A percentile compares a stretch with the other conserved stretches of the same genome.
Evolutionary conservation across 2,329 filamentous ascomycete species (phyloP).

Genomic region (Colletotrichum horii): DNA sequence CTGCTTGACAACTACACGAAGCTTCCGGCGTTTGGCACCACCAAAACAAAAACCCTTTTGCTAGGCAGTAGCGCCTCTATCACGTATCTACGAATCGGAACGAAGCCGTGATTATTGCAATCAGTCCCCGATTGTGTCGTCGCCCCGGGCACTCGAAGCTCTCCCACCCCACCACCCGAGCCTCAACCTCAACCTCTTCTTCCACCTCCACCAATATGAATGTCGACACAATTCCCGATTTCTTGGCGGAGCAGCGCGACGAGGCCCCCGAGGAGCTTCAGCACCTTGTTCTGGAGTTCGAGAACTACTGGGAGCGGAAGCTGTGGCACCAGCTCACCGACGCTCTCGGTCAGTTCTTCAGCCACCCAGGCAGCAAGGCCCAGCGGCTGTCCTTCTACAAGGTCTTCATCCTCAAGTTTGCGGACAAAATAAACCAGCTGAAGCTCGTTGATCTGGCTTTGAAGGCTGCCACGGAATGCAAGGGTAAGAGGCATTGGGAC

Average conservation of each 20-base stretch:
- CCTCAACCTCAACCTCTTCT: background rate
- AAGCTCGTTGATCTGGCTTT: constrained; percentile 93
- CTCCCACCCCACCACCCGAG: background rate
- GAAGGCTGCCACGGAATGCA: constrained; percentile 84
- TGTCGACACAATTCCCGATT: constrained; percentile 86
- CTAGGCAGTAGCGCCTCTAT: background rate
- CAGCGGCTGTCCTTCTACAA: constrained; percentile 93
- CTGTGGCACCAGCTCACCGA: constrained; percentile 99
- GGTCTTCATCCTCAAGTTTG: constrained; percentile 93
- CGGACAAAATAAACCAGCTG: constrained; percentile 98
- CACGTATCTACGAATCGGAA: background rate
- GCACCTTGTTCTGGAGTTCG: constrained; percentile 86
- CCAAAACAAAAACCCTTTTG: background rate
- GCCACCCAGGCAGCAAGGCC: constrained; percentile 76
- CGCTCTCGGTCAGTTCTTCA: constrained; percentile 86
- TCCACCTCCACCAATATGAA: constrained; percentile 63
- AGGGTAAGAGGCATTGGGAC: constrained; percentile 55
- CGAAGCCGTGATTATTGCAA: background rate
- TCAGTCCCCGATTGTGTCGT: background rate
- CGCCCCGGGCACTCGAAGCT: constrained; percentile 3
- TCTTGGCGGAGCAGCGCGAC: constrained; percentile 90
- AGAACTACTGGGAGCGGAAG: constrained; percentile 98
- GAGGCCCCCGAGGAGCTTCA: constrained; percentile 87
- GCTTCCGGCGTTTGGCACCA: background rate
- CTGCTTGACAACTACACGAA: background rate